A percentile compares a stretch with the other conserved stretches of the same genome.
Evolutionary conservation across 2,329 filamentous ascomycete genomes (phyloP).

Genomic region (Aspergillus sp.): DNA sequence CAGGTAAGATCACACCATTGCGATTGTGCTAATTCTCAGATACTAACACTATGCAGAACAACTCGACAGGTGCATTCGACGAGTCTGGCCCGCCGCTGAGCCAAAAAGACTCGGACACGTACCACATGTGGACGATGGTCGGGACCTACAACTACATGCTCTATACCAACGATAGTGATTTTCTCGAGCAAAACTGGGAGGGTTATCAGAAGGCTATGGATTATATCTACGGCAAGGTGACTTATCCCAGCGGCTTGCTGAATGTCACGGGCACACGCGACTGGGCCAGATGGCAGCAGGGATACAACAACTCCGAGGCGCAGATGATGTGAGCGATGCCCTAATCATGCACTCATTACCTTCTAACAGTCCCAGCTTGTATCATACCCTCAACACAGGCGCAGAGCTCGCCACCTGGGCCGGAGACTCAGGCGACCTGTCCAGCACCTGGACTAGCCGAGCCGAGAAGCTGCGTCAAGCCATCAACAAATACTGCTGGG

Average conservation of each 20-base stretch:
- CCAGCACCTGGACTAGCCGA: conserved; percentile 43
- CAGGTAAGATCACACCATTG: conserved; percentile 28
- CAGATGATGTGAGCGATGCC: conserved; percentile 48
- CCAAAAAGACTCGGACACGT: conserved; percentile 38
- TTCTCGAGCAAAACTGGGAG: conserved; percentile 51
- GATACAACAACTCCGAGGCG: conserved; percentile 54
- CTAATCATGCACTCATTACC: not conserved
- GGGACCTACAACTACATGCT: conserved; percentile 61
- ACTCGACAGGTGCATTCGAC: conserved; percentile 36
- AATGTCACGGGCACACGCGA: conserved; percentile 54
- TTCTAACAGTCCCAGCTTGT: conserved; percentile 38
- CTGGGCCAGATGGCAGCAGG: conserved; percentile 55
- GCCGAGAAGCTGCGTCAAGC: conserved; percentile 44
- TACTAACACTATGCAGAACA: conserved; percentile 21
- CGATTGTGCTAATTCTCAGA: not conserved
- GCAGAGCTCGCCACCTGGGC: conserved; percentile 54
- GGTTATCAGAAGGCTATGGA: conserved; percentile 53
- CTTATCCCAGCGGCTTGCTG: conserved; percentile 48
- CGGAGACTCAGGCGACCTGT: conserved; percentile 44
- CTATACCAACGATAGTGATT: conserved; percentile 56
- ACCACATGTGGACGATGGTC: conserved; percentile 57
- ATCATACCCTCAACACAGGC: conserved; percentile 57
- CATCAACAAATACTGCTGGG: conserved; percentile 55
- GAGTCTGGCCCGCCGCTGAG: conserved; percentile 40
- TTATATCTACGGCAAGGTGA: conserved; percentile 49